Percentiles rank a stretch among this genome's conserved stretches.
Evolutionary conservation across 2,329 filamentous ascomycete species (phyloP).

Genomic region (Ceratocystis diversiconidia): DNA sequence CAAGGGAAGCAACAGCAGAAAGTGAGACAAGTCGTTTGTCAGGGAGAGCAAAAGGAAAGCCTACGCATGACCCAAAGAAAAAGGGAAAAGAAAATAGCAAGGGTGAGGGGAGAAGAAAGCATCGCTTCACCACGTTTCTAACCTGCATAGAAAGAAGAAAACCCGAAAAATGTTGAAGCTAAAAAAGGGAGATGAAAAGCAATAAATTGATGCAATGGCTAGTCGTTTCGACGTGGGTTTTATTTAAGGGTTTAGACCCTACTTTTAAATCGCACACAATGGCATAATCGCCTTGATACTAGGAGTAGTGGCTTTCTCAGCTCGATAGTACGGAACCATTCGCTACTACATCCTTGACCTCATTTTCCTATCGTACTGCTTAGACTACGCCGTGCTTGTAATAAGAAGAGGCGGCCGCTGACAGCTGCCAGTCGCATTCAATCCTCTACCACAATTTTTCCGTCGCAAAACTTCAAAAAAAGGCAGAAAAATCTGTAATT

Average conservation of each 20-base stretch:
- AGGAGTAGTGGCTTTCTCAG: too few species aligned
- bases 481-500: neutral
- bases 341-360: too few species aligned
- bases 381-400: neutral
- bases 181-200: slow-evolving; percentile 12
- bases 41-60: neutral
- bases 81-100: slow-evolving; percentile 2
- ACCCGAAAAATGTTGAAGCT: neutral
- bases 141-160: neutral
- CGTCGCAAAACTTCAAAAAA: neutral
- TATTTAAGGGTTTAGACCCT: neutral
- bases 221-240: neutral
- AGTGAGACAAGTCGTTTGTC: neutral
- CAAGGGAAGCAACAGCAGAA: neutral
- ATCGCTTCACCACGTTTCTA: neutral
- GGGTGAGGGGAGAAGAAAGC: neutral
- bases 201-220: neutral
- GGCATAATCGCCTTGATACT: too few species aligned
- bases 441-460: slow-evolving; percentile 3
- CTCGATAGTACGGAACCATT: too few species aligned
- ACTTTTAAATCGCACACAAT: neutral
- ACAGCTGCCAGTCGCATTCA: slow-evolving; percentile 4
- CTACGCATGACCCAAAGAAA: neutral
- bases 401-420: neutral
- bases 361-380: neutral